Evolutionary conservation across 805 yeast genomes (phyloP).

Genomic region (Wickerhamomyces silvicola): DNA sequence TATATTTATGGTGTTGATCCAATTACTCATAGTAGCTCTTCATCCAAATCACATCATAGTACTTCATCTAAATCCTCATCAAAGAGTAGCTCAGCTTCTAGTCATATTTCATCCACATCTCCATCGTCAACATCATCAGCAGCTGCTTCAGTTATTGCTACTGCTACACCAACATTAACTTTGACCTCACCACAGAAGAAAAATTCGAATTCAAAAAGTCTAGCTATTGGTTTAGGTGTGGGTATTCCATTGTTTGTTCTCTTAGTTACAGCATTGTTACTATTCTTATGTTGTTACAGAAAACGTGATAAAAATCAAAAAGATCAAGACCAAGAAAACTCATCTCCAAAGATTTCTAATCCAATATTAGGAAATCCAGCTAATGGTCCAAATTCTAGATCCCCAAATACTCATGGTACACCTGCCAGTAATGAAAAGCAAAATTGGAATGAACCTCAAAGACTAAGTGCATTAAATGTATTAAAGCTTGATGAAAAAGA

Average conservation of each 20-base stretch:
- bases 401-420: constrained; percentile 16
- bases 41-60: constrained; percentile 5
- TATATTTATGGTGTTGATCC: constrained; percentile 45
- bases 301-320: constrained; percentile 29
- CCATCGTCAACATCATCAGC: constrained; percentile 20
- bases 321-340: constrained; percentile 24
- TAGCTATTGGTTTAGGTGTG: constrained; percentile 92
- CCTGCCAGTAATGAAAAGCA: constrained; percentile 24
- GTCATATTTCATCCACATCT: constrained; percentile 25
- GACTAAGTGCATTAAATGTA: constrained; percentile 45
- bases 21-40: constrained; percentile 9
- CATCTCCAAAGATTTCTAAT: constrained; percentile 29
- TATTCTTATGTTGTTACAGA: constrained; percentile 54
- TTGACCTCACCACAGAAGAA: constrained; percentile 17
- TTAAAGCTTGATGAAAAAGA: constrained; percentile 41
- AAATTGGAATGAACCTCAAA: constrained; percentile 22
- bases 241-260: constrained; percentile 61
- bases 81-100: constrained; percentile 14
- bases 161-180: constrained; percentile 3
- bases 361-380: constrained; percentile 34
- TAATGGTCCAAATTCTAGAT: constrained; percentile 24
- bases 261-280: constrained; percentile 37
- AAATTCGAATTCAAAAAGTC: constrained; percentile 33
- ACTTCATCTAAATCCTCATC: constrained; percentile 22
- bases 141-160: constrained; percentile 5